A percentile compares a stretch with the other conserved stretches of the same genome.
phyloP scores from a whole-genome alignment of 2,329 filamentous ascomycete species.

The Fusarium goolgardi region DNA sequence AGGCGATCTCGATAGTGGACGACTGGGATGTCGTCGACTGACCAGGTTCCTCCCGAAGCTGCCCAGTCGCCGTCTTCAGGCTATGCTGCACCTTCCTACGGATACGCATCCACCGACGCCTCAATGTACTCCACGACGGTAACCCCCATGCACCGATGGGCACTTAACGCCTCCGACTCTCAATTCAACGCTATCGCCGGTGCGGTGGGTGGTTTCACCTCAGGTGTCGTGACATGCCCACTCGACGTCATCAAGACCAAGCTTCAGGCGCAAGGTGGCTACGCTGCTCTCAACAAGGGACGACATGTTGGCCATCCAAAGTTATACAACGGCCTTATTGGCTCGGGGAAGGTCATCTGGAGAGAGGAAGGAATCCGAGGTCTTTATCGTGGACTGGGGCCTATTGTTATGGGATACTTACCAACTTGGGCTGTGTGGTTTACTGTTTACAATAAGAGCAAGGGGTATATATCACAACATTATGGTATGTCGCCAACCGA shows the following conservation, averaged over 20 bases:
- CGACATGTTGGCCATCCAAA: conserved; percentile 62
- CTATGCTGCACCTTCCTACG: conserved; percentile 54
- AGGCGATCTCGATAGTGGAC: conserved; percentile 19
- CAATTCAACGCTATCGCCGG: conserved; percentile 87
- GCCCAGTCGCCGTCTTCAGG: conserved; percentile 50
- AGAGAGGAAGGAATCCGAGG: conserved; percentile 87
- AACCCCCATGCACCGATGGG: conserved; percentile 67
- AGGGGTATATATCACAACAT: conserved; percentile 75
- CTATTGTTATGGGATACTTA: conserved; percentile 94
- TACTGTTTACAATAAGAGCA: conserved; percentile 92
- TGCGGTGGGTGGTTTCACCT: conserved; percentile 89
- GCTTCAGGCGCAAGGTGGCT: conserved; percentile 92
- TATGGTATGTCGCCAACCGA: conserved; percentile 62
- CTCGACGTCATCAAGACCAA: conserved; percentile 99
- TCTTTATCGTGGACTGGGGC: conserved; percentile 92
- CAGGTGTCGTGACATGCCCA: conserved; percentile 93
- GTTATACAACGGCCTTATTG: conserved; percentile 87
- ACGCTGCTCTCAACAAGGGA: conserved; percentile 65
- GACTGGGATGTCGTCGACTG: conserved; percentile 62
- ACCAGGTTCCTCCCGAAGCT: conserved; percentile 55
- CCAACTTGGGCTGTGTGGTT: conserved; percentile 99
- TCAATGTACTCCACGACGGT: conserved; percentile 51
- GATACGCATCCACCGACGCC: conserved; percentile 49
- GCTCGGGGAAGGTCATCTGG: conserved; percentile 88
- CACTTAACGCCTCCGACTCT: conserved; percentile 66